Base-by-base conservation (phyloP, 352 stramenopile species). In the Elongisporangium undulatum region DNA sequence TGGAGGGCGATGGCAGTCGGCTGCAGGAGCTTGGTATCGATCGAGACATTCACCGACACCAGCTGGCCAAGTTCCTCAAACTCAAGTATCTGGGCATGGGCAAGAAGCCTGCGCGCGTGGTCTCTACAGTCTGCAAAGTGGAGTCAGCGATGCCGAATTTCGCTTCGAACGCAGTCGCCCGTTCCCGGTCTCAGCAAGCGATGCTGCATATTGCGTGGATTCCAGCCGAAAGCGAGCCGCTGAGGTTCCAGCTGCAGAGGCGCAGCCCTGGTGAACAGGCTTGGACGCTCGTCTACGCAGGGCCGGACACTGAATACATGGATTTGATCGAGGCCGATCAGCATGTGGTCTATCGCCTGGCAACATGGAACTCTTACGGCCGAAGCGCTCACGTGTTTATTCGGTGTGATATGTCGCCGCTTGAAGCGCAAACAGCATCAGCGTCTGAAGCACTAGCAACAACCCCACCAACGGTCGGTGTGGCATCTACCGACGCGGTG, bases 291-390 rank as follows among this genome's bases (percentile, higher is more conserved):
- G 80, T 89, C 38, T 89, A 79, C 67, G 74, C 72, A 7, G 83
- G 83, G 20, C 69, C 79, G 0, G 83, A 92, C 39, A 81, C 75
- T 1, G 83, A 92, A 57, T 90, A 88, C 66, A 66, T 90, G 49
- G 83, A 92, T 55, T 61, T 88, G 16, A 70, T 89, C 13, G 67
- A 83, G 15, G 59, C 64, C 17, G 67, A 77, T 7, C 67, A 83
- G 49, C 79, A 86, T 53, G 68, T 90, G 3, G 75, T 89, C 8
- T 94, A 92, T 56, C 81, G 84, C 9, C 67, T 94, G 2, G 83
- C 85, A 49, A 89, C 82, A 0, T 94, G 85, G 83, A 94, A 93
- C 56, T 87, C 85, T 15, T 94, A 92, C 39, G 85, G 85, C 20
- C 80, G 79, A 2, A 94, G 85, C 22, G 29, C 71, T 0, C 79